Base-by-base conservation (phyloP, 805 yeast genomes). In the Pichia californica region DNA sequence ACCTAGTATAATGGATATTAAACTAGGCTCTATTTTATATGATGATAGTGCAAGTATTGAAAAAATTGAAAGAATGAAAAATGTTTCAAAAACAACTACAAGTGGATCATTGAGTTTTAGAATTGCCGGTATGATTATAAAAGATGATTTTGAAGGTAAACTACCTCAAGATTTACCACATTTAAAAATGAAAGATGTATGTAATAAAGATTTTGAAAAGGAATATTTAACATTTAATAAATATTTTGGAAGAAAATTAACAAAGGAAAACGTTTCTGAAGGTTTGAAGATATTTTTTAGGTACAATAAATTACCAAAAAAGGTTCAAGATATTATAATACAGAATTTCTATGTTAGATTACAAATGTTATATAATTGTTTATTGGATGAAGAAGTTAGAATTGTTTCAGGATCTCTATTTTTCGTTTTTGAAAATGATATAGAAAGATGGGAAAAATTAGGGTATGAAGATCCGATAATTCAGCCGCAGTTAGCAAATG, bases 41-140 rank as follows among this genome's bases (percentile, higher is more conserved):
- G 98, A 91, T 60, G 76, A 71, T 6, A 52, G 55, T 13, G 78
- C 86, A 1, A 48, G 74, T 3, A 57, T 51, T 0, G 95, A 78
- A 25, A 91, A 93, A 55, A 69, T 62, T 14, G 63, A 62, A 39
- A 61, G 98, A 33, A 63, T 91, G 55, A 65, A 62, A 25, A 62
- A 69, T 21, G 96, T 93, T 0, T 74, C 93, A 36, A 57, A 64
- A 2, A 45, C 66, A 0, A 91, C 98, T 1, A 91, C 98, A 0
- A 82, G 93, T 36, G 96, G 96, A 0, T 66, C 81, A 4, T 66
- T 86, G 11, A 73, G 79, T 15, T 79, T 83, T 50, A 68, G 99
- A 47, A 77, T 91, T 3, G 89, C 98, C 54, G 99, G 99, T 0
- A 85, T 91, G 91, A 81, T 80, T 48, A 61, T 82, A 1, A 33